Evolutionary conservation across 192 early-diverging fungal genomes (phyloP).

Genomic region (Lunasporangiospora selenospora): DNA sequence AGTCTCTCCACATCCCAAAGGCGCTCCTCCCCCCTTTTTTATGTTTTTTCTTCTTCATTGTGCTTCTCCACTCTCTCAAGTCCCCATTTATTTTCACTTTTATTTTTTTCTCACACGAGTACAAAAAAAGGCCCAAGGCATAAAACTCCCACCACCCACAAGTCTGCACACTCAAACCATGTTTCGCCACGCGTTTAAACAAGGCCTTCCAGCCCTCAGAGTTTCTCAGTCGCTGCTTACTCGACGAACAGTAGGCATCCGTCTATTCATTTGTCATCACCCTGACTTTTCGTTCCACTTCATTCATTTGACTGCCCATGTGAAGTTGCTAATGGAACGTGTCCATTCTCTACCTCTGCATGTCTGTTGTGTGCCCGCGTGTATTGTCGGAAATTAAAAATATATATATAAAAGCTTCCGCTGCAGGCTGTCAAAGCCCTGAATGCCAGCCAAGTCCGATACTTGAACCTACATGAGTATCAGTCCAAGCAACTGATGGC

Average conservation of each 20-base stretch:
- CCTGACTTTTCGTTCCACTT: no score
- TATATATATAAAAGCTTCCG: slow-evolving; percentile 1
- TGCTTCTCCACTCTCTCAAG: background rate
- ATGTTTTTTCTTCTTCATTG: background rate
- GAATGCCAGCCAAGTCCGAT: slow-evolving; percentile 27
- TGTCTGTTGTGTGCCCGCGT: no score
- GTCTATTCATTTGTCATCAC: background rate
- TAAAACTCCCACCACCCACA: background rate
- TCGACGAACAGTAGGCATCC: slow-evolving; percentile 15
- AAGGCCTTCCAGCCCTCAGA: slow-evolving; percentile 11
- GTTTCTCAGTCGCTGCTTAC: slow-evolving; percentile 7
- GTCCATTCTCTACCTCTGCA: background rate
- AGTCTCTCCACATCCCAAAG: background rate
- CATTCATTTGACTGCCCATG: no score
- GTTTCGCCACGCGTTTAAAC: slow-evolving; percentile 15
- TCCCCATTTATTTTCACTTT: background rate
- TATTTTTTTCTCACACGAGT: background rate
- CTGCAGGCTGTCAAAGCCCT: slow-evolving; percentile 14
- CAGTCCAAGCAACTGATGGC: slow-evolving; percentile 44
- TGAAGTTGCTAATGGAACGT: background rate
- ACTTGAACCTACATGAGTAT: slow-evolving; percentile 43
- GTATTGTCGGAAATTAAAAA: no score
- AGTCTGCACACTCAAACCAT: slow-evolving; percentile 3
- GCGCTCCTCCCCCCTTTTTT: background rate
- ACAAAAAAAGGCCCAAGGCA: background rate